These are phyloP conservation scores for Yueomyces sinensis DNA, from an alignment of 805 yeast genomes.

Conservation along the genomic window DNA sequence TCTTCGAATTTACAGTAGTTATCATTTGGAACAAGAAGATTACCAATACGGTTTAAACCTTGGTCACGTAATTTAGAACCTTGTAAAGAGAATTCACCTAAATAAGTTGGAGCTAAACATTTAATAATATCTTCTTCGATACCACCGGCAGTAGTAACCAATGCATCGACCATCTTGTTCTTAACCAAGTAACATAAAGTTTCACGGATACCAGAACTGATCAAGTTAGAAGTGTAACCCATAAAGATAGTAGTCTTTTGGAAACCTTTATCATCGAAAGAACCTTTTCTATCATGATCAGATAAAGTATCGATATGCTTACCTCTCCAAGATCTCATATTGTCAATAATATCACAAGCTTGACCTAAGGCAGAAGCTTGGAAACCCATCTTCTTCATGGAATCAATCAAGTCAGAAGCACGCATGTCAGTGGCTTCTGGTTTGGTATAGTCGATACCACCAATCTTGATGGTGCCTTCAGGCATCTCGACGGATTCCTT, in stretches of 20 bases:
- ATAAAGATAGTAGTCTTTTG: constrained; percentile 85
- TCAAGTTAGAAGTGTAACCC: constrained; percentile 94
- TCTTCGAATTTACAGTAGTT: constrained; percentile 96
- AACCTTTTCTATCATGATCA: constrained; percentile 61
- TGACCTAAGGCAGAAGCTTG: constrained; percentile 79
- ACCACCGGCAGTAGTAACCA: constrained; percentile 98
- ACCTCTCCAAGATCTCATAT: constrained; percentile 93
- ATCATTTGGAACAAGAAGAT: constrained; percentile 91
- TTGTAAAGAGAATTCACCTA: constrained; percentile 79
- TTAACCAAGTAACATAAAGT: constrained; percentile 82
- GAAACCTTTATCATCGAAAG: constrained; percentile 61
- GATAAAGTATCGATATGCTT: constrained; percentile 51
- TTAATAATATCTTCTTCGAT: constrained; percentile 95
- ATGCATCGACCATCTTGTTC: constrained; percentile 86
- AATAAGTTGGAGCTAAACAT: constrained; percentile 88
- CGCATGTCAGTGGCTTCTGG: constrained; percentile 62
- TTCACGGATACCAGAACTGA: constrained; percentile 88
- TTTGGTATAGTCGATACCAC: constrained; percentile 81
- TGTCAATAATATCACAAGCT: constrained; percentile 86
- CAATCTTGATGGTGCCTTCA: constrained; percentile 60
- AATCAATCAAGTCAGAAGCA: constrained; percentile 63
- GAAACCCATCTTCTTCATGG: constrained; percentile 94
- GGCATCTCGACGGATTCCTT: constrained; percentile 81
- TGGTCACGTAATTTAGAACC: constrained; percentile 80
- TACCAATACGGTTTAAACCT: constrained; percentile 97